Evolutionary conservation across 2,329 filamentous ascomycete genomes (phyloP).

Genomic region (Myriosclerotinia curreyana): DNA sequence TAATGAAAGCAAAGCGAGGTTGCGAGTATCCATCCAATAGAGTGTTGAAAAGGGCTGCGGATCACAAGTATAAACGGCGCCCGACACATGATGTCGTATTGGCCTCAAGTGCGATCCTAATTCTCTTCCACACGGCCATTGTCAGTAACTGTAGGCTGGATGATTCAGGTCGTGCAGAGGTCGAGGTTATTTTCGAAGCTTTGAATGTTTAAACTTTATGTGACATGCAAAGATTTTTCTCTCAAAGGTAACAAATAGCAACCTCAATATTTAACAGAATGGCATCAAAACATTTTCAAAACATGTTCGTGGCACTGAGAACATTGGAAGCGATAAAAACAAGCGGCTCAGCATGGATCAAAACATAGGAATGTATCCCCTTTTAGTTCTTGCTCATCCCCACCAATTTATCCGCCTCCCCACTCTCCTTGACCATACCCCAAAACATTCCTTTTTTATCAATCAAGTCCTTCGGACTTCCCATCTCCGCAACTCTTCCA

Average conservation of each 20-base stretch:
- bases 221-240: neutral
- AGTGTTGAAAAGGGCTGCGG: too few species aligned
- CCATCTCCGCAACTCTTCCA: conserved; percentile 57
- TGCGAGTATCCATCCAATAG: too few species aligned
- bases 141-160: too few species aligned
- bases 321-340: neutral
- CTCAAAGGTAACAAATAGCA: neutral
- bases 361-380: too few species aligned
- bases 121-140: neutral
- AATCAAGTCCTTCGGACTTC: conserved; percentile 56
- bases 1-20: too few species aligned
- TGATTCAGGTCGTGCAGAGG: too few species aligned
- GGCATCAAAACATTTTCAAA: neutral
- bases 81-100: neutral
- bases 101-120: neutral
- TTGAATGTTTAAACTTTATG: neutral
- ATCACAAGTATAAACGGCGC: too few species aligned
- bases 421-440: conserved; percentile 30
- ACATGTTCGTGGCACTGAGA: too few species aligned
- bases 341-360: neutral
- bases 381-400: conserved; percentile 5
- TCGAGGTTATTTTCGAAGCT: neutral
- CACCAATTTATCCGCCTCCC: conserved; percentile 15
- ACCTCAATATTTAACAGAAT: neutral
- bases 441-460: conserved; percentile 30